These are phyloP conservation scores for Pleurotus tuber-regium DNA, from an alignment of 768 basidiomycete genomes.

Conservation along the genomic window DNA sequence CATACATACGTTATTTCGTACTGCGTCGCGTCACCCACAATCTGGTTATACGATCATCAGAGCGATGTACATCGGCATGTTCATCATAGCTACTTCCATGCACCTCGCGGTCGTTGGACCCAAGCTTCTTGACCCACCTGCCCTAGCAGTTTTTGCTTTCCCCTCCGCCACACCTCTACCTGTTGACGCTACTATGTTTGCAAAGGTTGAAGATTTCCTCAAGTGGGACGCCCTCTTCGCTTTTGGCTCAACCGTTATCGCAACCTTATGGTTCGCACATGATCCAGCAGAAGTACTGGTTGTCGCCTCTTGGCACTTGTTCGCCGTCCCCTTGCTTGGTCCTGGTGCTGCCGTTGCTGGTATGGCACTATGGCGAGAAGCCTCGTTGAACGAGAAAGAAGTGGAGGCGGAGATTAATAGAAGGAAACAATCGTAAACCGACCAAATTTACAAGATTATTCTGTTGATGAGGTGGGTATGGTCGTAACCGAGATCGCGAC, in stretches of 20 bases:
- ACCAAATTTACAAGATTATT: no score
- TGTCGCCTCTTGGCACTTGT: conserved; percentile 41
- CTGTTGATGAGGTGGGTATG: no score
- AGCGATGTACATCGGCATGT: conserved; percentile 34
- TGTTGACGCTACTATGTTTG: conserved; percentile 20
- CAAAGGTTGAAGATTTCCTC: conserved; percentile 36
- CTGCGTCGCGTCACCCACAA: conserved; percentile 25
- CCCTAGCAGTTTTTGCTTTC: conserved; percentile 31
- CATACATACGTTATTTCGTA: conserved; percentile 38
- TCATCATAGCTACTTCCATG: conserved; percentile 41
- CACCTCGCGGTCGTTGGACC: conserved; percentile 41
- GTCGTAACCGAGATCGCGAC: no score
- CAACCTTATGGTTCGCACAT: conserved; percentile 47
- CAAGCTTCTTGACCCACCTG: conserved; percentile 25
- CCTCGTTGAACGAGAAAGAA: conserved; percentile 11
- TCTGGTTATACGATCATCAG: conserved; percentile 38
- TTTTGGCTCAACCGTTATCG: conserved; percentile 36
- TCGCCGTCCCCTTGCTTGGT: conserved; percentile 42
- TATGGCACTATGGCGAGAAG: conserved; percentile 49
- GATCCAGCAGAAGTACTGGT: conserved; percentile 26
- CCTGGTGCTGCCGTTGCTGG: conserved; percentile 52
- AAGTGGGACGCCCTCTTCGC: conserved; percentile 51
- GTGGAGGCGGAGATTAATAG: neutral
- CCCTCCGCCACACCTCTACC: conserved; percentile 30
- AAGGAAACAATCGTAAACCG: no score